Conservation (phyloP, 2,329 filamentous ascomycete species). For the Beauveria sp. region DNA sequence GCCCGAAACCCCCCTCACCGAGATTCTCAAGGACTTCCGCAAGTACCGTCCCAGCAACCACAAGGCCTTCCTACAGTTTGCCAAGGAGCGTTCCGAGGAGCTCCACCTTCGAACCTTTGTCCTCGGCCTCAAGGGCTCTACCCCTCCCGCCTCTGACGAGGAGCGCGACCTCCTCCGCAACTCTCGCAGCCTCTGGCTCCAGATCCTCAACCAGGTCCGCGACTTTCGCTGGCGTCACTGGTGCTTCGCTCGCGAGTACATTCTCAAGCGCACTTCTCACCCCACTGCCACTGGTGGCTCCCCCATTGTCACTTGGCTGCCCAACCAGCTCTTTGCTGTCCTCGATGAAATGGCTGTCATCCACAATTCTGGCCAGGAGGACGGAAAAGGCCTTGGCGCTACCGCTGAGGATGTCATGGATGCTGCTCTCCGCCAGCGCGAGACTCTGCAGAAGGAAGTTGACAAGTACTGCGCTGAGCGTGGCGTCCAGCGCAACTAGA, state of each 20-base stretch:
- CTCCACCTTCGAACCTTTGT: conserved; percentile 53
- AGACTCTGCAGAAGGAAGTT: conserved; percentile 65
- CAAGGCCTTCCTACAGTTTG: conserved; percentile 71
- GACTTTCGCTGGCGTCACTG: conserved; percentile 81
- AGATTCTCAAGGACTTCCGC: conserved; percentile 82
- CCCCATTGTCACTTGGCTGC: conserved; percentile 78
- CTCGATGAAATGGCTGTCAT: conserved; percentile 61
- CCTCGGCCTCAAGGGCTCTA: conserved; percentile 26
- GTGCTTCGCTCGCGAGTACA: conserved; percentile 81
- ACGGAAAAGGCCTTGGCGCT: conserved; percentile 35
- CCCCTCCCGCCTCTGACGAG: conserved; percentile 18
- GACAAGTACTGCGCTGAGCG: conserved; percentile 65
- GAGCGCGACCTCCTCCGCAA: conserved; percentile 40
- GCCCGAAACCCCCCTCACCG: conserved; percentile 82
- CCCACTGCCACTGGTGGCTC: conserved; percentile 74
- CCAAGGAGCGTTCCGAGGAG: conserved; percentile 43
- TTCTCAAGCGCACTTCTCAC: conserved; percentile 68
- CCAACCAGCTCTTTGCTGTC: conserved; percentile 71
- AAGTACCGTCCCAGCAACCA: conserved; percentile 86
- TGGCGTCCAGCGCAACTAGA: conserved; percentile 26
- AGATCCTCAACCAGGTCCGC: conserved; percentile 64
- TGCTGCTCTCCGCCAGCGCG: conserved; percentile 52
- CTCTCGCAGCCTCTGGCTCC: conserved; percentile 53
- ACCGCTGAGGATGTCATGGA: conserved; percentile 58
- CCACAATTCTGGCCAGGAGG: conserved; percentile 35